Conservation (phyloP, 805 yeast genomes). For the Candida alai region DNA sequence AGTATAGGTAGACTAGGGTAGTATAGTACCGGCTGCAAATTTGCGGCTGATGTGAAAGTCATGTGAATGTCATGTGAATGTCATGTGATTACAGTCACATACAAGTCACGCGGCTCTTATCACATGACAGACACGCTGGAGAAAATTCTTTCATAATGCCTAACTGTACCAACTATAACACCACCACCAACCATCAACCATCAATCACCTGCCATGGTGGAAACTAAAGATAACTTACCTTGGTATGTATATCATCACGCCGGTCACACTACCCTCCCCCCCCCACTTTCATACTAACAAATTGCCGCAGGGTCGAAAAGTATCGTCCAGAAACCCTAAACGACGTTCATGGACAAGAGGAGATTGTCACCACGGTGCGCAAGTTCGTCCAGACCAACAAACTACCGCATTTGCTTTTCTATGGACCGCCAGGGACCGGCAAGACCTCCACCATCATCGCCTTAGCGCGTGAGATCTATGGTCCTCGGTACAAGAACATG, state of each 20-base stretch:
- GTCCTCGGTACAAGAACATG: constrained; percentile 76
- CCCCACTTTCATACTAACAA: constrained; percentile 16
- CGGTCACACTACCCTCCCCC: not conserved
- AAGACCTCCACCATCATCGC: constrained; percentile 88
- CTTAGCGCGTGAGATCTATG: constrained; percentile 77
- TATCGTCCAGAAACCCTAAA: constrained; percentile 83
- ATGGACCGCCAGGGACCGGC: constrained; percentile 95
- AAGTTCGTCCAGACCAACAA: constrained; percentile 79
- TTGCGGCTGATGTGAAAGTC: too few species aligned
- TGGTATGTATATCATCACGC: constrained; percentile 33
- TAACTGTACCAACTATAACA: not conserved
- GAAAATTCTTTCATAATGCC: too few species aligned
- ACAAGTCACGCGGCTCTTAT: too few species aligned
- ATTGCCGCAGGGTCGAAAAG: constrained; percentile 81
- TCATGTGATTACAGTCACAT: too few species aligned
- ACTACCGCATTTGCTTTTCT: constrained; percentile 87
- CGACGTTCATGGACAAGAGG: constrained; percentile 89
- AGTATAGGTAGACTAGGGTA: too few species aligned
- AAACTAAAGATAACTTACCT: constrained; percentile 44
- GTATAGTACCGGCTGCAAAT: too few species aligned
- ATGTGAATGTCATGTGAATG: too few species aligned
- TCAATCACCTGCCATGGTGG: not conserved
- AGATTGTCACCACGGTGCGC: constrained; percentile 78
- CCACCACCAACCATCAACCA: constrained; percentile 3
- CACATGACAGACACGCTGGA: too few species aligned